Evolutionary conservation across 345 rosid genomes (phyloP).

Genomic region (Excoecaria agallocha): DNA sequence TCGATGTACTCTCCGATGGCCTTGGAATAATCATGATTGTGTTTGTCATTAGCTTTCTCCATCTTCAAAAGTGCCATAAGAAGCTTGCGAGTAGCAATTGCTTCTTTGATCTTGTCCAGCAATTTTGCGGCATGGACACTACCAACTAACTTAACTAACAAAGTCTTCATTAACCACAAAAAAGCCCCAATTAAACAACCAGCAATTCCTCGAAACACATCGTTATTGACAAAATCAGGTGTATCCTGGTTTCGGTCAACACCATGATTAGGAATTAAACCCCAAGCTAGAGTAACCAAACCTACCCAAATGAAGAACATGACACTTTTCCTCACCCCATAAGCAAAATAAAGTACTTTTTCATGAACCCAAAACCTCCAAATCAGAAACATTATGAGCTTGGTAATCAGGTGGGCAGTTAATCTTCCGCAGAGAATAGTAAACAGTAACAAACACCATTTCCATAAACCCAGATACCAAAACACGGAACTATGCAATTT

Average conservation of each 20-base stretch:
- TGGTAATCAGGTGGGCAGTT: constrained; percentile 41
- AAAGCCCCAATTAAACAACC: constrained; percentile 44
- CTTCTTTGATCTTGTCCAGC: constrained; percentile 58
- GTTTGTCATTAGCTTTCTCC: constrained; percentile 24
- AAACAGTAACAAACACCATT: constrained; percentile 47
- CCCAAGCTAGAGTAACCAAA: constrained; percentile 10
- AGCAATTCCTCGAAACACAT: constrained; percentile 43
- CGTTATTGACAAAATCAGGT: constrained; percentile 23
- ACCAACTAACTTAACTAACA: constrained; percentile 46
- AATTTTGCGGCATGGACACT: constrained; percentile 47
- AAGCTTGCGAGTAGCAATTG: constrained; percentile 51
- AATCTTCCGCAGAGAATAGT: constrained; percentile 52
- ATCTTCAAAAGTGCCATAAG: constrained; percentile 31
- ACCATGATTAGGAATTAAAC: background rate
- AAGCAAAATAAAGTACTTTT: constrained; percentile 58
- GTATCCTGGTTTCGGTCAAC: constrained; percentile 36
- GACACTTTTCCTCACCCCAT: constrained; percentile 50
- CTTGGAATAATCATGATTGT: background rate
- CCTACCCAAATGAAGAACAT: constrained; percentile 12
- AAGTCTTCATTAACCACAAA: constrained; percentile 48
- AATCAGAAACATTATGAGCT: constrained; percentile 41
- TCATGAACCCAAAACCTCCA: constrained; percentile 51
- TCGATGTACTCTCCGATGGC: background rate
- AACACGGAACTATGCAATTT: constrained; percentile 24
- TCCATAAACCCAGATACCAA: constrained; percentile 51